Evolutionary conservation across 2,329 filamentous ascomycete genomes (phyloP), one percentile per base, ranked within the genome.

Genomic region (Talaromyces albobiverticillius): DNA sequence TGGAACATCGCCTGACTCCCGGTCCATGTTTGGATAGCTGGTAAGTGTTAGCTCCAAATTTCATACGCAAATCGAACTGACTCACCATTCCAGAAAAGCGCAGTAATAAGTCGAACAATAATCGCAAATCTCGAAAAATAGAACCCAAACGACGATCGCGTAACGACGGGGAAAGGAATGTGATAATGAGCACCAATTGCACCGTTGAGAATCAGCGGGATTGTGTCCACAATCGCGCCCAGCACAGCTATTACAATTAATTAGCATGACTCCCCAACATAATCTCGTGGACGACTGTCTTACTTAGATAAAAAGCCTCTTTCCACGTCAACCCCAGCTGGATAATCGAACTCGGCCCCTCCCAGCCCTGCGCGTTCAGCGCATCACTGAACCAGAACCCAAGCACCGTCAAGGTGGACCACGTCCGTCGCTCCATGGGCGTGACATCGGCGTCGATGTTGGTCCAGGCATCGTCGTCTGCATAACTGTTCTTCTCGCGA

Each of bases 351-450:
- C 73, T 69, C 4, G 75, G 73, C n/a, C 69, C 71, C 61, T 71
- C 68, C 75, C 76, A 79, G 38, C 68, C 67, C 59, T 76, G 74
- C 26, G 74, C 73, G 49, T 75, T 76, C 59, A 78, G 63, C 8
- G 73, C 68, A 62, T 78, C 76, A n/a, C 63, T 69, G 55, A 77
- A 71, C 76, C 76, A 79, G 60, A 74, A 79, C 1, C 72, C 72
- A 6, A 74, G 60, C 26, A 76, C 68, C 2, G 71, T 71, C 51
- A 69, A 69, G 1, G 67, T 67, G 1, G 71, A 70, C 77, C 77
- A 79, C 0, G 73, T 78, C 14, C 74, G 65, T 29, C 72, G 67
- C 34, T 79, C 73, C 7, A 72, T 46, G 14, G 76, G 76, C 11
- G 75, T 77, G 0, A 75, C 72, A 59, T 77, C 75, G 53, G 65